Evolutionary conservation across 2,329 filamentous ascomycete species (phyloP).

Genomic region (Acrodontium crateriforme): DNA sequence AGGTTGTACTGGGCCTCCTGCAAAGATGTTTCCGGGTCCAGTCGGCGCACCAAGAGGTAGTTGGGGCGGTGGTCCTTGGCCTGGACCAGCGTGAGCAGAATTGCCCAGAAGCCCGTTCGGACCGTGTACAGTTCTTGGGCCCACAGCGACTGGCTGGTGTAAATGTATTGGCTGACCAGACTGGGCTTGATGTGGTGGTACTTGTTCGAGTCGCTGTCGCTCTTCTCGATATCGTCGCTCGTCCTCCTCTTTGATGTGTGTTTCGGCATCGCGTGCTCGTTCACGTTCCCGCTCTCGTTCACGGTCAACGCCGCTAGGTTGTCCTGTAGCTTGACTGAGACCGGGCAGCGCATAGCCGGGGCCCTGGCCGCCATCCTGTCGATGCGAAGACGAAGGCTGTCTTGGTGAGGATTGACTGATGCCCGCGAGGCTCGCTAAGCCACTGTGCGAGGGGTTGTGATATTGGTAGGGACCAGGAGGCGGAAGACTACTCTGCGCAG

Average conservation of each 20-base stretch:
- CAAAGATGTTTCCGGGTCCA: constrained; percentile 53
- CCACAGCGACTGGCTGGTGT: constrained; percentile 76
- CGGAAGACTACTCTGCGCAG: constrained; percentile 16
- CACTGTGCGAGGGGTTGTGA: constrained; percentile 32
- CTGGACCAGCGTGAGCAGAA: constrained; percentile 39
- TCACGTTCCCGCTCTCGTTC: constrained; percentile 34
- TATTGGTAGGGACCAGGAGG: constrained; percentile 23
- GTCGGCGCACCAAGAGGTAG: constrained; percentile 44
- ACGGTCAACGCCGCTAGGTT: constrained; percentile 23
- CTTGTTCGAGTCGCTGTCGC: constrained; percentile 53
- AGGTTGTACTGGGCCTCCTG: constrained; percentile 57
- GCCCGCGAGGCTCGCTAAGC: constrained; percentile 30
- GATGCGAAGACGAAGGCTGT: constrained; percentile 17
- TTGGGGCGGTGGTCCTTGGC: constrained; percentile 29
- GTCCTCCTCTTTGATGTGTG: constrained; percentile 44
- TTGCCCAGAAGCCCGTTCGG: constrained; percentile 67
- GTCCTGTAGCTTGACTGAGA: constrained; percentile 31
- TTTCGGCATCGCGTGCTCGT: constrained; percentile 38
- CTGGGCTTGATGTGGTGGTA: constrained; percentile 71
- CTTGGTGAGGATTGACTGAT: constrained; percentile 32
- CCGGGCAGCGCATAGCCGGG: constrained; percentile 31
- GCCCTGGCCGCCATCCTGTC: constrained; percentile 19
- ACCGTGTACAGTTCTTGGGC: constrained; percentile 76
- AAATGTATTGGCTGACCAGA: constrained; percentile 70
- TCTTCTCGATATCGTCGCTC: constrained; percentile 49